Conservation (phyloP, 441 rosid genomes). For the Dalechampia spathulata region DNA sequence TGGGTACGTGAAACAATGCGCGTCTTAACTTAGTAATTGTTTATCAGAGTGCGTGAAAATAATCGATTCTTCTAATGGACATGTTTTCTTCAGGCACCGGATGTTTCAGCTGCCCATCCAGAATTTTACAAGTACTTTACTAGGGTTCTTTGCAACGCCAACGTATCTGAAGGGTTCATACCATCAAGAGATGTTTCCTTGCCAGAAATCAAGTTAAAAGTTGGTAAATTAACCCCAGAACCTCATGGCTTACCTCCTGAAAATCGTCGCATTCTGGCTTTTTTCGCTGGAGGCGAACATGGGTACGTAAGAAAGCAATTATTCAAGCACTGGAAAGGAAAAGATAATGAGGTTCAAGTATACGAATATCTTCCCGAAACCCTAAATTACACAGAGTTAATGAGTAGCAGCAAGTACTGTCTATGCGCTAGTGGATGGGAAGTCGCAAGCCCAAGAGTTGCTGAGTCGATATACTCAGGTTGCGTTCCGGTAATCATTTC, state of each 20-base stretch:
- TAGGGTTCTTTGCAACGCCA: constrained; percentile 83
- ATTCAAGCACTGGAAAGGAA: constrained; percentile 49
- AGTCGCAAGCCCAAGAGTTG: constrained; percentile 77
- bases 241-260: constrained; percentile 19
- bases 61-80: background rate
- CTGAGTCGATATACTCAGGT: constrained; percentile 48
- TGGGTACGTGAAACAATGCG: too few relatives aligned
- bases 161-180: constrained; percentile 62
- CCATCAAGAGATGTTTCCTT: constrained; percentile 61
- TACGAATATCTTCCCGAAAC: constrained; percentile 44
- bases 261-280: constrained; percentile 47
- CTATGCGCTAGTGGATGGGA: constrained; percentile 86
- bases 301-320: constrained; percentile 45
- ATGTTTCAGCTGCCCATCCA: constrained; percentile 40
- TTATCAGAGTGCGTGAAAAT: too few relatives aligned
- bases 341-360: constrained; percentile 43
- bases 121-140: constrained; percentile 53
- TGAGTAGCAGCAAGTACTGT: constrained; percentile 56
- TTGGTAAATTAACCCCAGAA: constrained; percentile 21
- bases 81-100: constrained; percentile 15
- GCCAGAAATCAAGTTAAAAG: constrained; percentile 49
- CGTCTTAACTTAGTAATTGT: too few relatives aligned
- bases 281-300: constrained; percentile 69
- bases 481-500: constrained; percentile 81
- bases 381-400: constrained; percentile 45